Percentiles rank a stretch among this genome's conserved stretches.
Conservation (phyloP, 164 flowering plant genomes). For the Vitis riparia region DNA sequence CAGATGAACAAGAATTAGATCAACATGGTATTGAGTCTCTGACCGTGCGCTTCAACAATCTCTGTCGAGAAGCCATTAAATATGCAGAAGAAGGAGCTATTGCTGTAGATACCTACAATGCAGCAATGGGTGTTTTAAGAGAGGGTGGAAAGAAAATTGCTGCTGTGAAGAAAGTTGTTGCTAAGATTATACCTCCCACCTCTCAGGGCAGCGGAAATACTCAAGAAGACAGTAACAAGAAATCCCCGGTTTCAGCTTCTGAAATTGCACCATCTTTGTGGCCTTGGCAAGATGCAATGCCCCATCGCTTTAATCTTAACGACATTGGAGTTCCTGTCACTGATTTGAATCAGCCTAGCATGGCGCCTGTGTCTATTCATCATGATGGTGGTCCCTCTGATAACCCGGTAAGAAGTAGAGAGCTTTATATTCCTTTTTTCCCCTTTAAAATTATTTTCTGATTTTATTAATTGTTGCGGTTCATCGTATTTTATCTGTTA, state of each 20-base stretch:
- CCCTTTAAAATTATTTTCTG: neutral
- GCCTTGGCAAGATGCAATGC: conserved; percentile 40
- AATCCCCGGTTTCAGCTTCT: conserved; percentile 14
- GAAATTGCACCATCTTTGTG: conserved; percentile 34
- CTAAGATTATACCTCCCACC: conserved; percentile 38
- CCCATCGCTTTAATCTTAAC: conserved; percentile 33
- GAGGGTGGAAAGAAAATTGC: conserved; percentile 55
- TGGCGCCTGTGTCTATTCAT: conserved; percentile 34
- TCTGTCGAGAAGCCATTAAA: conserved; percentile 56
- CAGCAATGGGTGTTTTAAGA: conserved; percentile 49
- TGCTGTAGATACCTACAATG: conserved; percentile 58
- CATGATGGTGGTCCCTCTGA: conserved; percentile 31
- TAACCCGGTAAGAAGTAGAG: conserved; percentile 19
- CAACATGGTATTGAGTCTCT: conserved; percentile 33
- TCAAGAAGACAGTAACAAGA: conserved; percentile 29
- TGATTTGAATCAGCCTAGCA: conserved; percentile 34
- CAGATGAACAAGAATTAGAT: conserved; percentile 35
- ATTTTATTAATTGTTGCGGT: too few species aligned
- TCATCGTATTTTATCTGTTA: neutral
- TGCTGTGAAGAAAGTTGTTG: conserved; percentile 44
- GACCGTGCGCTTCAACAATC: conserved; percentile 42
- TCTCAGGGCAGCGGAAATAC: conserved; percentile 29
- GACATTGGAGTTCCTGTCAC: conserved; percentile 31
- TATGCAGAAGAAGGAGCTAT: conserved; percentile 63
- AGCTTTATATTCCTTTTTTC: neutral